Evolutionary conservation across 192 early-diverging fungal genomes (phyloP), one percentile per base, ranked within the genome.

Genomic region (Entomortierella beljakovae): DNA sequence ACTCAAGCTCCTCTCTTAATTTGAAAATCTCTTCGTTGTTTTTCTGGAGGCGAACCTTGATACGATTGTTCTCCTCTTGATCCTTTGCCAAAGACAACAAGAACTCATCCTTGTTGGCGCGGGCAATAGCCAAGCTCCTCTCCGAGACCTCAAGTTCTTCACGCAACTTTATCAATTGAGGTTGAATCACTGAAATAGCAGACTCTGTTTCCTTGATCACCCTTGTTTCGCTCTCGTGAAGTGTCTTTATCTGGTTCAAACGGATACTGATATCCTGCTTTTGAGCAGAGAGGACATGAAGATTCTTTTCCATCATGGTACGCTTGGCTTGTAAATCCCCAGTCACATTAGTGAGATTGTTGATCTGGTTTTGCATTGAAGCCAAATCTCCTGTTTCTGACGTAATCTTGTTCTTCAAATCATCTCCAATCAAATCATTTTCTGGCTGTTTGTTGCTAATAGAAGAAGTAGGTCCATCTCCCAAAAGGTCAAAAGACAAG

Each of bases 191-290:
- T 80, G 18, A 58, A 7, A 93, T 57, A 11, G 59, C 68, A 16
- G 56, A 82, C 75, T 91, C 77, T 16, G 88, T 61, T 52, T 93
- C 92, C 33, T 70, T 68, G 18, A 90, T 64, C 37, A 84, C 80
- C 26, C 83, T 87, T 33, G 72, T 34, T 49, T 94, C 90, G 2
- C 86, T 69, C 46, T 93, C 93, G 56, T 88, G 88, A 28, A 85
- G 61, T 8, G 88, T 86, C 34, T 85, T 83, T 5, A 86, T 68
- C 64, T 88, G 86, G 15, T 87, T 79, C 23, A 92, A 54, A 18
- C 86, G 85, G 25, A 88, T 65, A 31, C 82, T 83, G 18, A 92
- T 62, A 51, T 92, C 88, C 52, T 92, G 85, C 46, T 92, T 92
- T 61, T 91, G 85, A 6, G 84, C 83, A 0, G 74, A 81, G 4